Conservation (phyloP, 768 basidiomycete species). For the Hygrophorus pudorinus region DNA sequence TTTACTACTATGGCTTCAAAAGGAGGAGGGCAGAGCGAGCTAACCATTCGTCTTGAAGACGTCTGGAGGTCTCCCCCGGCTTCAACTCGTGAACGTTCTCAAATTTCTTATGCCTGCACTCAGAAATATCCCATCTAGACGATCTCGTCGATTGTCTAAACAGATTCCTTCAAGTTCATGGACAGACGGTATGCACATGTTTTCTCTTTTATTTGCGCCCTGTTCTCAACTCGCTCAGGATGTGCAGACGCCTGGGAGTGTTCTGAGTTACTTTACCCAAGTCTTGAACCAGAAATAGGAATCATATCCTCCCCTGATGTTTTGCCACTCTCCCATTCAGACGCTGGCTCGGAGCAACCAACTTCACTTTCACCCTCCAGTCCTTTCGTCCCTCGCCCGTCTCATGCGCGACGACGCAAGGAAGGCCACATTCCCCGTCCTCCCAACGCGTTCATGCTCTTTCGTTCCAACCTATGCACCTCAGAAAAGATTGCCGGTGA, state of each 20-base stretch:
- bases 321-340: constrained; percentile 3
- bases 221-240: no score
- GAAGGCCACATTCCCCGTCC: constrained; percentile 53
- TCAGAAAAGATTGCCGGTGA: constrained; percentile 42
- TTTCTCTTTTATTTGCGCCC: no score
- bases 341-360: constrained; percentile 1
- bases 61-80: background rate
- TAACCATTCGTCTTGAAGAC: background rate
- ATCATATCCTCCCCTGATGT: no score
- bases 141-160: constrained; percentile 34
- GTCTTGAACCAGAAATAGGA: no score
- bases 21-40: constrained; percentile 12
- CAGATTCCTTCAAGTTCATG: constrained; percentile 24
- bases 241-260: no score
- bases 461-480: constrained; percentile 53
- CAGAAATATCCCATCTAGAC: constrained; percentile 19
- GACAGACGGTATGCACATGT: no score
- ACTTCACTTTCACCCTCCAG: constrained; percentile 1
- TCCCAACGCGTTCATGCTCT: constrained; percentile 71
- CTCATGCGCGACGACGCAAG: constrained; percentile 18
- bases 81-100: background rate
- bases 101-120: constrained; percentile 8
- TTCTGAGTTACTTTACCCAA: no score
- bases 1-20: constrained; percentile 14
- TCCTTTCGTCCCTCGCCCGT: constrained; percentile 6